Evolutionary conservation across 192 early-diverging fungal species (phyloP), one percentile per base, ranked within the genome.

Genomic region (Linnemannia schmuckeri): DNA sequence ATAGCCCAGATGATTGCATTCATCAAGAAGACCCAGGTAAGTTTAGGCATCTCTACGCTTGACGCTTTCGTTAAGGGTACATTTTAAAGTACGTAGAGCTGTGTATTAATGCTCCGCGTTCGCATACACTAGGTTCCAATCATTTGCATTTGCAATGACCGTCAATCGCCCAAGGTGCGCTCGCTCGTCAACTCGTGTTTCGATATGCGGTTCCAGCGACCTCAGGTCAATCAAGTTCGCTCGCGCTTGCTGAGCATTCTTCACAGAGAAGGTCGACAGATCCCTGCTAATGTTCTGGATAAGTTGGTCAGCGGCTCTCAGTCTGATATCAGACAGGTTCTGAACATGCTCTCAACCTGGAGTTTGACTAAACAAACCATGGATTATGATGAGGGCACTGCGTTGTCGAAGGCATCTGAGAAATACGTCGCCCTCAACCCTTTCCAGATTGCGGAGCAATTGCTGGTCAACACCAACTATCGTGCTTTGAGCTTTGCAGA

Each of bases 101-200:
- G 0, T 76, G 24, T 52, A 17, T 66, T 72, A n/a, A 72, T 52
- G 27, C 55, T 15, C 6, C 27, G 35, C 20, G n/a, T 15, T 46
- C 38, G 20, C 47, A 12, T 52, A 12, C 74, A 55, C 0, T 77
- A 94, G 94, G 93, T 98, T 74, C 99, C 99, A 27, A 97, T 99
- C 40, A 98, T 99, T 72, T 99, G 99, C 89, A 99, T 99, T 71
- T 99, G 98, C 88, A 99, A 99, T 85, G 99, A 99, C 88, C 89
- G 95, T 4, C 92, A 93, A 76, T 95, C 95, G 30, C 91, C 94
- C 37, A 99, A 98, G 88, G 90, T 99, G 35, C 91, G 94, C 55
- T 93, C 96, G 7, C 89, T 99, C 72, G 94, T 93, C 35, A 94
- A 94, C 88, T 88, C 97, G 80, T 98, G 97, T 84, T 90, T 92